Evolutionary conservation across 495 filamentous ascomycete species (phyloP).

Genomic region (Parathielavia hyrcaniae): DNA sequence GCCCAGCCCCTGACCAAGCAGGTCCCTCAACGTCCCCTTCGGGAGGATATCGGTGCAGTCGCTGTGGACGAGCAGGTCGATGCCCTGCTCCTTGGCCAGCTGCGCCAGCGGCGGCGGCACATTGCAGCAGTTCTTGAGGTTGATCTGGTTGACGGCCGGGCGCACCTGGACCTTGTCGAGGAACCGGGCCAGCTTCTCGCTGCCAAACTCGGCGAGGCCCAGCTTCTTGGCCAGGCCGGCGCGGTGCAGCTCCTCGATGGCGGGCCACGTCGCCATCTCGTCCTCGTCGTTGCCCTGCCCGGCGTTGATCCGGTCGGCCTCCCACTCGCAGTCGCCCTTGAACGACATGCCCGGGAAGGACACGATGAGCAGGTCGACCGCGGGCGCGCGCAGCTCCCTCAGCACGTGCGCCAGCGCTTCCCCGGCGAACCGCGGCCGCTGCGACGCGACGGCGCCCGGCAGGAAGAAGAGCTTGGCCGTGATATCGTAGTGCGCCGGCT

Average conservation of each 20-base stretch:
- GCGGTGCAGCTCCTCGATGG: slow-evolving; percentile 68
- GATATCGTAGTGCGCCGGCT: slow-evolving; percentile 78
- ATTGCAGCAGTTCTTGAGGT: slow-evolving; percentile 91
- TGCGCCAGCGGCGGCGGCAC: slow-evolving; percentile 83
- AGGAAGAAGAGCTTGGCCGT: slow-evolving; percentile 92
- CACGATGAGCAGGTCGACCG: slow-evolving; percentile 83
- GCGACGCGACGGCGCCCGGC: slow-evolving; percentile 55
- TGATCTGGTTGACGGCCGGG: slow-evolving; percentile 92
- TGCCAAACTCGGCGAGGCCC: slow-evolving; percentile 87
- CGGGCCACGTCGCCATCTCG: slow-evolving; percentile 56
- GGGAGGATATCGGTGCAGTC: slow-evolving; percentile 90
- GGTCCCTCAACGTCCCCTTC: slow-evolving; percentile 70
- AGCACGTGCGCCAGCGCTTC: slow-evolving; percentile 75
- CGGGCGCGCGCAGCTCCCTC: slow-evolving; percentile 64
- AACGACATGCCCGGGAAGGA: slow-evolving; percentile 92
- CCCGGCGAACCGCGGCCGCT: slow-evolving; percentile 58
- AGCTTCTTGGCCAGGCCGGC: slow-evolving; percentile 65
- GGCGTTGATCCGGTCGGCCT: slow-evolving; percentile 58
- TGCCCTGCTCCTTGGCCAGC: slow-evolving; percentile 74
- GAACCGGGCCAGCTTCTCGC: slow-evolving; percentile 61
- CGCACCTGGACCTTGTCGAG: slow-evolving; percentile 56
- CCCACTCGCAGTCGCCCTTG: slow-evolving; percentile 82
- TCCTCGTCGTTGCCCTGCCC: slow-evolving; percentile 59
- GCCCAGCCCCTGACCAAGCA: slow-evolving; percentile 61
- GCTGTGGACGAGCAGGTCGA: slow-evolving; percentile 89